phyloP scores from a whole-genome alignment of 306 rosid genomes.

The Begonia fuchsioides region DNA sequence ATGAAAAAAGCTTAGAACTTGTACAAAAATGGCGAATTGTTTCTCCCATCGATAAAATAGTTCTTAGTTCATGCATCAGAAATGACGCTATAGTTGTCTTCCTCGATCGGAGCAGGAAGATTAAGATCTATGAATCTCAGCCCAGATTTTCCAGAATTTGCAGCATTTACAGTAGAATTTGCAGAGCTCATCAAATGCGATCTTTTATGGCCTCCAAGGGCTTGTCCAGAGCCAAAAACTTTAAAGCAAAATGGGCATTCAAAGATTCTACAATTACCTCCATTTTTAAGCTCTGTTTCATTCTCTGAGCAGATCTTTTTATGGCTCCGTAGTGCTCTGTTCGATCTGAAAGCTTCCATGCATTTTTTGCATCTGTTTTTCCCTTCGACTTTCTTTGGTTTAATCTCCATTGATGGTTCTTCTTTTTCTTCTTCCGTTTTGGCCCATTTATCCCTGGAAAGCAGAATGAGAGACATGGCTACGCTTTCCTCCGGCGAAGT shows the following conservation, averaged over 20 bases:
- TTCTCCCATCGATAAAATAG: no score
- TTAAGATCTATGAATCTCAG: conserved; percentile 12
- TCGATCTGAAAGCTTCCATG: conserved; percentile 43
- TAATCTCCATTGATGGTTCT: conserved; percentile 10
- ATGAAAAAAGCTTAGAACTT: background rate
- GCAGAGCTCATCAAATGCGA: conserved; percentile 62
- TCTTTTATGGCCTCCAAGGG: conserved; percentile 88
- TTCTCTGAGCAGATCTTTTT: conserved; percentile 23
- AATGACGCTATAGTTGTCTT: conserved; percentile 30
- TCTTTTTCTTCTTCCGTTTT: background rate
- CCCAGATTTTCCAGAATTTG: conserved; percentile 9
- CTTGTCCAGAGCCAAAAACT: conserved; percentile 70
- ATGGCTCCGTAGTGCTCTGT: conserved; percentile 51
- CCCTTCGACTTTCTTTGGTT: conserved; percentile 20
- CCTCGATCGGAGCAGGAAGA: no score
- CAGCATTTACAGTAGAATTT: background rate
- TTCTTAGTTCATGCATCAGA: conserved; percentile 45
- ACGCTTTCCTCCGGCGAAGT: conserved; percentile 61
- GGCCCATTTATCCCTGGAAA: conserved; percentile 58
- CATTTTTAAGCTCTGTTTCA: conserved; percentile 14
- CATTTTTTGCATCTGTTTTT: conserved; percentile 41
- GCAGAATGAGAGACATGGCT: conserved; percentile 67
- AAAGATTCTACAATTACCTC: conserved; percentile 22
- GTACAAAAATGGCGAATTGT: background rate
- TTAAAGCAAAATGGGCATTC: conserved; percentile 73